Evolutionary conservation across 192 early-diverging fungal genomes (phyloP), one percentile per base, ranked within the genome.

Genomic region (Pilobolus umbonatus): DNA sequence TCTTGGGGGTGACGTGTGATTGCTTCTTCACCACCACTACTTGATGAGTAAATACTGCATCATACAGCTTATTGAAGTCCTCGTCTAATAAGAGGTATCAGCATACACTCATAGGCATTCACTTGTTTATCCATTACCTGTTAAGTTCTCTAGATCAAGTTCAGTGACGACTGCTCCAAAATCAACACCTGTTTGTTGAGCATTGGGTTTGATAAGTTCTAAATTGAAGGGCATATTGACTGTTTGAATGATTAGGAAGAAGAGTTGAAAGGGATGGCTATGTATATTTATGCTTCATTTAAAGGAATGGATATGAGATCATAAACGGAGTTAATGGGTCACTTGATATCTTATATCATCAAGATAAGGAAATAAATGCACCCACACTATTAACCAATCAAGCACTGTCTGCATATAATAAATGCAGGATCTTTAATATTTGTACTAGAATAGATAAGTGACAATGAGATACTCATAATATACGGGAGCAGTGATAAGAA

Each of bases 41-140:
- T 26, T 69, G 67, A 34, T 69, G 43, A 11, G 51, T 63, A 22
- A 55, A 69, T 19, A 69, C 67, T 2, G 67, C 67, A 29, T 69
- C 43, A 24, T 63, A 62, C 11, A 69, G 44, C 21, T 69, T 34
- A 19, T 59, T 46, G 45, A 69, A 69, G 26, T 69, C 61, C 8
- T 62, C 49, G 28, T 63, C 67, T 69, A 35, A 8, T 25, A 22
- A 38, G 36, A 46, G 5, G 34, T 35, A 8, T 35, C 34, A 35
- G 11, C 8, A 39, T 15, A 60, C 21, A 60, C 19, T 15, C 2
- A 19, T 21, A 40, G 26, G 8, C 15, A 24, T 0, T 44, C 4
- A 28, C 15, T 8, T 2, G 11, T 44, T 10, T 43, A 17, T 21
- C 14, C 10, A 25, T 63, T 64, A 69, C 67, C 57, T 43, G 60